These are phyloP conservation scores for Yamadazyma epiphylla DNA, from an alignment of 1,139 yeast genomes.

Conservation along the genomic window DNA sequence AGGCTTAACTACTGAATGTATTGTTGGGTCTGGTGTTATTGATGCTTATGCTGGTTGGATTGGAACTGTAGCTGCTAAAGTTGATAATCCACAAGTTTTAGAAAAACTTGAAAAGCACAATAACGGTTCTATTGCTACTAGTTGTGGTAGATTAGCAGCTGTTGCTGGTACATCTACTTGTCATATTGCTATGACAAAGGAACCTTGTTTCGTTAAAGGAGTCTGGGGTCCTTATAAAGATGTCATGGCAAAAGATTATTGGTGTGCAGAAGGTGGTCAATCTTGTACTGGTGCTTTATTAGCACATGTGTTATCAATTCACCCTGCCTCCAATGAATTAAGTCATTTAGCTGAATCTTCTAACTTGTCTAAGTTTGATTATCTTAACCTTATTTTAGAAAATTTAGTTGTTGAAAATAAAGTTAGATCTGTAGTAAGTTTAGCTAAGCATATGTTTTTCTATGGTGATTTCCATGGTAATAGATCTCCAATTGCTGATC, in stretches of 20 bases:
- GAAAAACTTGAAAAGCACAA: conserved; percentile 29
- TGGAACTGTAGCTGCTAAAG: conserved; percentile 93
- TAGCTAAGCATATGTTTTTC: conserved; percentile 82
- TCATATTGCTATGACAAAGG: conserved; percentile 82
- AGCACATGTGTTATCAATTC: conserved; percentile 85
- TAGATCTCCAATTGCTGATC: conserved; percentile 94
- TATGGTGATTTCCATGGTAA: conserved; percentile 98
- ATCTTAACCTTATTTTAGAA: conserved; percentile 71
- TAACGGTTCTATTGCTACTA: conserved; percentile 46
- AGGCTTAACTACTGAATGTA: conserved; percentile 75
- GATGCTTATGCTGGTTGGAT: conserved; percentile 99
- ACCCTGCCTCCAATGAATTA: conserved; percentile 80
- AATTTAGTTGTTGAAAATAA: conserved; percentile 51
- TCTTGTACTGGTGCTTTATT: conserved; percentile 93
- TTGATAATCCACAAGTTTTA: conserved; percentile 48
- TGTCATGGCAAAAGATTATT: conserved; percentile 79
- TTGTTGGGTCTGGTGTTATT: conserved; percentile 92
- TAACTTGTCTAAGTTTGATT: conserved; percentile 75
- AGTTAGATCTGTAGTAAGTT: conserved; percentile 68
- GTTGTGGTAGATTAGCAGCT: conserved; percentile 88
- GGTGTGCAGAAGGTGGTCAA: conserved; percentile 99
- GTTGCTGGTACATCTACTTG: conserved; percentile 99
- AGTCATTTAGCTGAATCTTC: conserved; percentile 60
- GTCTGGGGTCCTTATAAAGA: conserved; percentile 99
- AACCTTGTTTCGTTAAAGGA: conserved; percentile 88